A percentile compares a stretch with the other conserved stretches of the same genome.
Evolutionary conservation across 768 basidiomycete genomes (phyloP).

Genomic region (Boletellus emodensis): DNA sequence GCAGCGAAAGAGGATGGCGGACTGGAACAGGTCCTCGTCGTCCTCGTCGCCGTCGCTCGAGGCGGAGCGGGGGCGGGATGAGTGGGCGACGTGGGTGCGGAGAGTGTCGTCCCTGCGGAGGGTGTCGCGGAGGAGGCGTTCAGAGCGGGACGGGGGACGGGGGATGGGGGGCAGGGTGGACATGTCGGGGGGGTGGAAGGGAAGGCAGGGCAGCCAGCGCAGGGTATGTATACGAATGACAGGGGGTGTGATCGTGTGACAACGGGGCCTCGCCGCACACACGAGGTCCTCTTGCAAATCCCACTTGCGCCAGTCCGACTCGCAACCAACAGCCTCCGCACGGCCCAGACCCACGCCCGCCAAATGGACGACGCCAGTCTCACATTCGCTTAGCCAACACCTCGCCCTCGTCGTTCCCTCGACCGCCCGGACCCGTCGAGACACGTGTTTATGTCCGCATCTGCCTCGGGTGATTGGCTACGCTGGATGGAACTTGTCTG

Average conservation of each 20-base stretch:
- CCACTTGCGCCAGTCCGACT: background rate
- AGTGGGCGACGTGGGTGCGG: slow-evolving; percentile 24
- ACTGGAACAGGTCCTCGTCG: slow-evolving; percentile 28
- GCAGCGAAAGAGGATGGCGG: slow-evolving; percentile 25
- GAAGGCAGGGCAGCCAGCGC: background rate
- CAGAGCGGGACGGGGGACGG: slow-evolving; percentile 48
- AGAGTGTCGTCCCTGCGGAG: slow-evolving; percentile 47
- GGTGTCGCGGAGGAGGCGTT: slow-evolving; percentile 53
- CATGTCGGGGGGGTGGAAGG: slow-evolving; percentile 11
- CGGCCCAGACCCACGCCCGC: too few species aligned
- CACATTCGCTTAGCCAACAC: too few species aligned
- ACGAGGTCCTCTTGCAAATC: slow-evolving; percentile 11
- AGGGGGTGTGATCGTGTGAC: slow-evolving; percentile 28
- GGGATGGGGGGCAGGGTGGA: slow-evolving; percentile 12
- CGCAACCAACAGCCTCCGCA: too few species aligned
- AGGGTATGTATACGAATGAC: slow-evolving; percentile 24
- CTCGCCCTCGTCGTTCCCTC: too few species aligned
- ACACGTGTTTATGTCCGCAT: background rate
- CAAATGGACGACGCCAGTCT: too few species aligned
- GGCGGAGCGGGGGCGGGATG: slow-evolving; percentile 21
- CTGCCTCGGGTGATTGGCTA: background rate
- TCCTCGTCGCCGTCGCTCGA: slow-evolving; percentile 22
- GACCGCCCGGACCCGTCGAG: too few species aligned
- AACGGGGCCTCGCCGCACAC: slow-evolving; percentile 12
- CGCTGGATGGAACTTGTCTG: background rate